Base-by-base conservation (phyloP, 306 rosid species). In the Medicago lupulina region DNA sequence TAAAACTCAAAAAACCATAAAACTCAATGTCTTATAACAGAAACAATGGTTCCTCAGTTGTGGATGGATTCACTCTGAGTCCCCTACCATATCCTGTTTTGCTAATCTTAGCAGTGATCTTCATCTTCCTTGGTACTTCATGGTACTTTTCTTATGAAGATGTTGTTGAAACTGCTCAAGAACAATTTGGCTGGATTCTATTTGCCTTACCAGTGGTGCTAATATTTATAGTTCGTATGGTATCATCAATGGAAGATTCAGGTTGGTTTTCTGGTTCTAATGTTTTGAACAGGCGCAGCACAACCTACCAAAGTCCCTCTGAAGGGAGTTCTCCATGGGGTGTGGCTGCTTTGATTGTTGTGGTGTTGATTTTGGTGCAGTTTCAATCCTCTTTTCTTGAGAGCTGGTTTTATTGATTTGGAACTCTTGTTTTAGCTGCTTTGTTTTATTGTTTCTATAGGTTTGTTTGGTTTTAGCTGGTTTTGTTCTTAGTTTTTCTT, bases 301-400 rank as follows among this genome's bases (percentile, higher is more conserved):
- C 81, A 58, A 92, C 92, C 39, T 66, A 89, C 69, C 46, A 80
- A 34, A 14, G 4, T 2, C 79, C 92, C 8, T 81, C 96, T 4
- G 98, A 92, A 73, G 98, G 98, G 0, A 85, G 89, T 80, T 95
- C 97, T 1, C 98, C 98, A 0, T 95, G 98, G 97, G 96, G 89
- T 41, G 98, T 95, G 57, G 97, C 98, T 51, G 98, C 93, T 80
- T 28, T 88, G 71, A 95, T 92, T 50, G 85, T 90, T 31, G 28
- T 95, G 31, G 8, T 95, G 85, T 89, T 95, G 4, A 85, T 92
- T 25, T 67, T 95, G 84, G 79, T 90, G 59, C 88, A 92, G 53
- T 90, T 17, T 71, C 97, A 86, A 21, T 92, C 98, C 7, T 7
- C 13, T 12, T 90, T 95, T 80, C 88, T 84, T 19, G 91, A 92